These are phyloP conservation scores for Lactarius trivialis DNA, from an alignment of 768 basidiomycete species.

Conservation along the genomic window DNA sequence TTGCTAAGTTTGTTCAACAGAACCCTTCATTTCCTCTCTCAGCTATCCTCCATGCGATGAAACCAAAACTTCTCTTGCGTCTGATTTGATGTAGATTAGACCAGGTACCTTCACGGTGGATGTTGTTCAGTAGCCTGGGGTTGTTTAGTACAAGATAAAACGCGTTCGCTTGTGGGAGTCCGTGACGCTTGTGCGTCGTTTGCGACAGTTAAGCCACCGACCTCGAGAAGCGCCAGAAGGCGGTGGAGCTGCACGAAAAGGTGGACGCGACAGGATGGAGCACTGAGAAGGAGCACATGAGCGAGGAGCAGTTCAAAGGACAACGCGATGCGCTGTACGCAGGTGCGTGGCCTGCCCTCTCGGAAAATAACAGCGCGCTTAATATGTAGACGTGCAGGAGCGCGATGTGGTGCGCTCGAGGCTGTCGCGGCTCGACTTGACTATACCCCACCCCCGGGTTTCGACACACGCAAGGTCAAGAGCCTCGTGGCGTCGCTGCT, in stretches of 20 bases:
- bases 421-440: conserved; percentile 68
- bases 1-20: neutral
- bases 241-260: conserved; percentile 43
- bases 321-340: conserved; percentile 49
- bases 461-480: conserved; percentile 82
- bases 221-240: no score
- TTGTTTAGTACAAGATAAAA: neutral
- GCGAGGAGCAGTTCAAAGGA: conserved; percentile 46
- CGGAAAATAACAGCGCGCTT: conserved; percentile 1
- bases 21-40: no score
- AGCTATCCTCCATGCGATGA: neutral
- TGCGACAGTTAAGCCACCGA: no score
- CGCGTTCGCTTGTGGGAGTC: no score
- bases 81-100: neutral
- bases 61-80: no score
- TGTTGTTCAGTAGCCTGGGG: neutral
- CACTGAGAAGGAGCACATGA: conserved; percentile 59
- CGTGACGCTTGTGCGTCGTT: no score
- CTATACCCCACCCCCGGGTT: conserved; percentile 73
- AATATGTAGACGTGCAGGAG: conserved; percentile 36
- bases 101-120: neutral
- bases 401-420: conserved; percentile 62
- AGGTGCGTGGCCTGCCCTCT: conserved; percentile 41
- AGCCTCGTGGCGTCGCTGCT: conserved; percentile 91
- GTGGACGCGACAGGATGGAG: conserved; percentile 69